A percentile compares a stretch with the other conserved stretches of the same genome.
Evolutionary conservation across 805 yeast genomes (phyloP).

Genomic region (Teunomyces kruisii): DNA sequence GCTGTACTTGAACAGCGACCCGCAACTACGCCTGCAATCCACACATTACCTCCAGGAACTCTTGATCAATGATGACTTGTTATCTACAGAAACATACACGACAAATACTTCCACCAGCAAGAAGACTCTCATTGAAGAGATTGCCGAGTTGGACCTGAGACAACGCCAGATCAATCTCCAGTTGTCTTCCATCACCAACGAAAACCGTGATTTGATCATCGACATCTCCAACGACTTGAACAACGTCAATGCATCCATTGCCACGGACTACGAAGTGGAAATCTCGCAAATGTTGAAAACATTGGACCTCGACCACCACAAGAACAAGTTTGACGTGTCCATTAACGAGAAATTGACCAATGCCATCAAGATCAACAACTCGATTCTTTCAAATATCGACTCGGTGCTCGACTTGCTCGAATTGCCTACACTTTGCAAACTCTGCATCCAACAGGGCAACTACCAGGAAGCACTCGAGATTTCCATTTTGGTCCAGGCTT

Average conservation of each 20-base stretch:
- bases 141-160: constrained; percentile 68
- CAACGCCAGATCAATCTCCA: constrained; percentile 48
- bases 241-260: constrained; percentile 23
- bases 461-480: constrained; percentile 89
- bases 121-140: constrained; percentile 59
- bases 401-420: constrained; percentile 76
- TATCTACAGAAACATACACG: constrained; percentile 45
- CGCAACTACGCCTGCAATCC: constrained; percentile 18
- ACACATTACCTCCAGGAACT: constrained; percentile 37
- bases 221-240: constrained; percentile 36
- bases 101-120: constrained; percentile 29
- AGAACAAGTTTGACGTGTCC: constrained; percentile 15
- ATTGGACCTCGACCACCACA: constrained; percentile 18
- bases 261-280: constrained; percentile 14
- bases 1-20: constrained; percentile 18
- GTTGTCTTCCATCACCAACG: constrained; percentile 40
- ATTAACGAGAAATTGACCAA: constrained; percentile 21
- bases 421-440: constrained; percentile 75
- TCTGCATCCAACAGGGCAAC: constrained; percentile 84
- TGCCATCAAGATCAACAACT: constrained; percentile 23
- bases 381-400: constrained; percentile 61
- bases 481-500: constrained; percentile 67
- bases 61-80: constrained; percentile 48
- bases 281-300: constrained; percentile 14
- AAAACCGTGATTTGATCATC: constrained; percentile 47